These are phyloP conservation scores for Melampsora occidentalis DNA, from an alignment of 1,284 basidiomycete genomes.

Conservation along the genomic window DNA sequence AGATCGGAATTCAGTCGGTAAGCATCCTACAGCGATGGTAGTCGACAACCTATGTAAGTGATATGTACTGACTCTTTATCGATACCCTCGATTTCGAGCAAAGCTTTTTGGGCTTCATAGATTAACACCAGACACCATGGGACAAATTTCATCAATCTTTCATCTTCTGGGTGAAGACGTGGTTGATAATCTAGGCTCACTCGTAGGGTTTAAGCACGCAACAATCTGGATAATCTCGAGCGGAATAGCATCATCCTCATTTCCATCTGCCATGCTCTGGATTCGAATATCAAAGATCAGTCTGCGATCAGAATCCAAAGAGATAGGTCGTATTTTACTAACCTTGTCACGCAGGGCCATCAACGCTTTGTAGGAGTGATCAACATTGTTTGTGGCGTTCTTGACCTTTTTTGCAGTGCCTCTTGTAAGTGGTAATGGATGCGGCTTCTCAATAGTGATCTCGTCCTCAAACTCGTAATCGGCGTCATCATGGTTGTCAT, in stretches of 20 bases:
- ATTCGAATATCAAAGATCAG: background rate
- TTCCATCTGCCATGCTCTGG: background rate
- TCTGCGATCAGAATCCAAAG: background rate
- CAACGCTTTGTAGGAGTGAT: background rate
- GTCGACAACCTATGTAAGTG: background rate
- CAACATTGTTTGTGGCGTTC: no score
- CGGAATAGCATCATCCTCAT: background rate
- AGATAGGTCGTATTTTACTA: background rate
- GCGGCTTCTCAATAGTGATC: no score
- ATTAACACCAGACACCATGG: no score
- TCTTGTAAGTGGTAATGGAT: no score
- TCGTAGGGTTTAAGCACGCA: background rate
- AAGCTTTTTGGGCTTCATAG: background rate
- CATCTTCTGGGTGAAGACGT: no score
- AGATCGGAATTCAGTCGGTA: background rate
- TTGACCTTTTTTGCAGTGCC: no score
- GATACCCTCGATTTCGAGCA: constrained; percentile 5
- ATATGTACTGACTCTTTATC: background rate
- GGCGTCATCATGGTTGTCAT: background rate
- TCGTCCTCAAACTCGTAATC: constrained; percentile 2
- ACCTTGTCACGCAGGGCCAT: background rate
- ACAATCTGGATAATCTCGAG: background rate
- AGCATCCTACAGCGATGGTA: background rate
- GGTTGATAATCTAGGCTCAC: background rate
- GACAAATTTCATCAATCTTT: no score